Evolutionary conservation across 352 stramenopile genomes (phyloP).

Genomic region (Globisporangium orthogonon): DNA sequence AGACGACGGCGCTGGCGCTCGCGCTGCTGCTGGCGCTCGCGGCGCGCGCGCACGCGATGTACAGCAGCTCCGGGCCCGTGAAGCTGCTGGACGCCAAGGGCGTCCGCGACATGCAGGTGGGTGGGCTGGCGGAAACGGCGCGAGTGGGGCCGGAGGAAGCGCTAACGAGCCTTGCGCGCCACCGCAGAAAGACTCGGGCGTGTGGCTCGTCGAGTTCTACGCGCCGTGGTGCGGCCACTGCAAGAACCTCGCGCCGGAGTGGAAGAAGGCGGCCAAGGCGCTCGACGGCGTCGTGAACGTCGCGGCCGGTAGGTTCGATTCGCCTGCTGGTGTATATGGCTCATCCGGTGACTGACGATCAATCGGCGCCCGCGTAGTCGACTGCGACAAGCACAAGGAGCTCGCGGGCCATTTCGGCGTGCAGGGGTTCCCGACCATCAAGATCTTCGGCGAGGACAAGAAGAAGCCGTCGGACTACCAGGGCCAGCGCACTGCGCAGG

Average conservation of each 20-base stretch:
- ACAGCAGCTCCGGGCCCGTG: conserved; percentile 56
- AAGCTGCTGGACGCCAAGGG: conserved; percentile 66
- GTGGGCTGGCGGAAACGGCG: no score
- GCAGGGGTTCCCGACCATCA: conserved; percentile 92
- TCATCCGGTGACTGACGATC: no score
- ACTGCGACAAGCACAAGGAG: conserved; percentile 76
- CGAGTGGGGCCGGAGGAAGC: not conserved
- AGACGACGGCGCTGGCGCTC: conserved; percentile 15
- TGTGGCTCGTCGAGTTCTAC: conserved; percentile 95
- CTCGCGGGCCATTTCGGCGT: conserved; percentile 87
- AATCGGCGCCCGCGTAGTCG: conserved; percentile 20
- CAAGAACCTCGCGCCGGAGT: conserved; percentile 90
- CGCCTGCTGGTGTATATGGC: no score
- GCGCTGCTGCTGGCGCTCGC: conserved; percentile 22
- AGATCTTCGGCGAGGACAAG: conserved; percentile 88
- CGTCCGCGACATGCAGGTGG: conserved; percentile 59
- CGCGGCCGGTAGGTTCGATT: conserved; percentile 35
- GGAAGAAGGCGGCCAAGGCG: conserved; percentile 86
- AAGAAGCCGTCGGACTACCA: conserved; percentile 69
- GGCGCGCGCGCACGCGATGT: conserved; percentile 36
- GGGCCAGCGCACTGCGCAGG: conserved; percentile 72
- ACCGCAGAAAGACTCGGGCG: conserved; percentile 48
- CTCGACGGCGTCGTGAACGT: conserved; percentile 89
- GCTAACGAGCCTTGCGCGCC: not conserved
- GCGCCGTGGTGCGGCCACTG: conserved; percentile 95